Base-by-base conservation (phyloP, 768 basidiomycete genomes). In the Termitomyces sp. region DNA sequence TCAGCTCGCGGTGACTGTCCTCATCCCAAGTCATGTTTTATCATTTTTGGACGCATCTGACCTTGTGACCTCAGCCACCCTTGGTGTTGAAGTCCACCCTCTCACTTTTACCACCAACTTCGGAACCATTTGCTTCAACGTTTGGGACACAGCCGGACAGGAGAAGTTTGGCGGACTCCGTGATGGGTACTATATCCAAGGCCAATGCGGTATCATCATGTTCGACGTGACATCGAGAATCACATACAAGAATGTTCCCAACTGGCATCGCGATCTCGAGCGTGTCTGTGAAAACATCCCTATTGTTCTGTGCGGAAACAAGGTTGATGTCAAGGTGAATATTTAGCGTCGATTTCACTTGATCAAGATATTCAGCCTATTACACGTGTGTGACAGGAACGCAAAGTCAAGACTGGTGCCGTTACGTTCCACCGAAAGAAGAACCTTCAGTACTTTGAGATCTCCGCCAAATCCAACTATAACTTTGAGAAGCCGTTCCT, bases 391-490 rank as follows among this genome's bases (percentile, higher is more conserved):
- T 48, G 62, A 57, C 67, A 98, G 96, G 97, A 99, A 76, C 94
- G 97, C 61, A 99, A 99, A 84, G 97, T 99, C 64, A 99, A 98
- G 83, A 98, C 96, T 23, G 92, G 92, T 50, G 86, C 89, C 43
- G 97, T 99, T 59, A 99, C 97, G 45, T 99, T 99, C 88, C 97
- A 98, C 82, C 84, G 97, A 70, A 99, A 99, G 91, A 99, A 99
- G 84, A 98, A 96, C 76, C 83, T 99, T 52, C 97, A 98, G 71
- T 99, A 99, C 80, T 99, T 95, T 71, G 97, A 99, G 69, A 98
- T 99, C 64, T 98, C 97, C 0, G 97, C 97, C 53, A 99, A 99
- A 77, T 98, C 95, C 46, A 99, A 99, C 82, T 99, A 98, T 75
- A 99, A 99, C 81, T 98, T 98, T 69, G 97, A 99, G 77, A 98